These are phyloP conservation scores for Chaetomium fimeti DNA, from an alignment of 495 filamentous ascomycete species.

Conservation along the genomic window DNA sequence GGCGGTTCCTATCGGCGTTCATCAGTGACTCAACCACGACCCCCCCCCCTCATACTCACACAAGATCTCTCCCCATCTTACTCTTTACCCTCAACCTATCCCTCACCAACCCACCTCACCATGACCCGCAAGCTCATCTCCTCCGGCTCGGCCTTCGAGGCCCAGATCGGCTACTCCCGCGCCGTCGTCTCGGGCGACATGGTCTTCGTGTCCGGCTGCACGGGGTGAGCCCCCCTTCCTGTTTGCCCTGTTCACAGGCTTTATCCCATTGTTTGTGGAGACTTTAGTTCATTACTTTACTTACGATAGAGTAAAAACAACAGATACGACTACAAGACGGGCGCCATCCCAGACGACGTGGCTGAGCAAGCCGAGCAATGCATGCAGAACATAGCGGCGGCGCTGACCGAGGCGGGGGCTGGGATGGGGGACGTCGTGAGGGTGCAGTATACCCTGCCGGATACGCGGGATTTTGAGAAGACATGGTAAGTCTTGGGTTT, in stretches of 20 bases:
- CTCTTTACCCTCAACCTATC: neutral
- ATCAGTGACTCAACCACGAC: no score
- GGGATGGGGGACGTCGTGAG: constrained; percentile 39
- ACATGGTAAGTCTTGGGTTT: constrained; percentile 23
- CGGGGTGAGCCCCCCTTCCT: constrained; percentile 30
- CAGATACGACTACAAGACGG: constrained; percentile 44
- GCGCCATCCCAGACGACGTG: constrained; percentile 34
- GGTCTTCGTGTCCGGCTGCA: constrained; percentile 45
- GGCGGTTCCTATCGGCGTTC: no score
- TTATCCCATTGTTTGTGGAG: neutral
- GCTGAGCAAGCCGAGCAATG: constrained; percentile 39
- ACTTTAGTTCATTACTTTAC: neutral
- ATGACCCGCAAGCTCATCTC: constrained; percentile 37
- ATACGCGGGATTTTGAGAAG: constrained; percentile 34
- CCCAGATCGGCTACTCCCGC: constrained; percentile 45
- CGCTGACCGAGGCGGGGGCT: constrained; percentile 36
- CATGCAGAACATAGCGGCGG: constrained; percentile 37
- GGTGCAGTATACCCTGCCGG: constrained; percentile 42
- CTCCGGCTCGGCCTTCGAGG: constrained; percentile 43
- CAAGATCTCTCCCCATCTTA: neutral
- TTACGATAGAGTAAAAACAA: neutral
- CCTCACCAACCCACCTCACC: neutral
- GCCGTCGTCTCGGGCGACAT: constrained; percentile 41
- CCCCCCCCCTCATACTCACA: neutral
- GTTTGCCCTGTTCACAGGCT: neutral